Evolutionary conservation across 208 protist species (phyloP), one percentile per base, ranked within the genome.

Genomic region (Acanthamoeba triangularis): DNA sequence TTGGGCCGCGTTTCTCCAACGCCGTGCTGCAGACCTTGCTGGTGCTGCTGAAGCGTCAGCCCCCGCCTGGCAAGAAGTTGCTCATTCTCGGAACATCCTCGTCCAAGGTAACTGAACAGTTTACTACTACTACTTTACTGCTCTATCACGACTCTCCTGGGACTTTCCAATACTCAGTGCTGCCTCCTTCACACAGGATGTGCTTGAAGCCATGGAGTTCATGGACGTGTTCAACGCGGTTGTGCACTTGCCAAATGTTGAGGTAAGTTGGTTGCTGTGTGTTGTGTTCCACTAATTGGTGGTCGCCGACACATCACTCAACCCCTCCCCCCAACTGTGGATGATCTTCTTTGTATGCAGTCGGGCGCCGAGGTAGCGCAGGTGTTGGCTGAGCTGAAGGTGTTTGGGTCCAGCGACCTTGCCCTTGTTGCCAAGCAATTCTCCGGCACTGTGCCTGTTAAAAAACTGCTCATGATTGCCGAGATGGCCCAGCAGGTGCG

Each of bases 1-100:
- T 99, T 82, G 99, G 99, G 14, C 99, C 99, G 33, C 98, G 99
- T 52, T 99, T 99, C 98, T 99, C 99, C 52, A 99, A 99, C 96
- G 95, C 97, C 25, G 98, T 99, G 44, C 98, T 99, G 44, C 99
- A 99, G 96, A 98, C 99, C 3, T 97, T 99, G 25, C 96, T 99
- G 0, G 99, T 99, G n/a, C 97, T 99, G 1, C 97, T 99, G 76
- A 99, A 99, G 95, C 98, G 98, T 54, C 95, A 96, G 10, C 99
- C 99, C 41, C 98, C 99, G 18, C 93, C 98, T 90, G 98, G 98
- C 10, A 98, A 98, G 93, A 99, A 99, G 95, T 97, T 99, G 30
- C 96, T 99, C 14, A 97, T 99, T 16, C 96, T 99, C 85, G 99
- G 97, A 37, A 99, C 99, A 0, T 99, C 99, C 16, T 97, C 98